Evolutionary conservation across 2,329 filamentous ascomycete genomes (phyloP).

Genomic region (Raffaelea arxii): DNA sequence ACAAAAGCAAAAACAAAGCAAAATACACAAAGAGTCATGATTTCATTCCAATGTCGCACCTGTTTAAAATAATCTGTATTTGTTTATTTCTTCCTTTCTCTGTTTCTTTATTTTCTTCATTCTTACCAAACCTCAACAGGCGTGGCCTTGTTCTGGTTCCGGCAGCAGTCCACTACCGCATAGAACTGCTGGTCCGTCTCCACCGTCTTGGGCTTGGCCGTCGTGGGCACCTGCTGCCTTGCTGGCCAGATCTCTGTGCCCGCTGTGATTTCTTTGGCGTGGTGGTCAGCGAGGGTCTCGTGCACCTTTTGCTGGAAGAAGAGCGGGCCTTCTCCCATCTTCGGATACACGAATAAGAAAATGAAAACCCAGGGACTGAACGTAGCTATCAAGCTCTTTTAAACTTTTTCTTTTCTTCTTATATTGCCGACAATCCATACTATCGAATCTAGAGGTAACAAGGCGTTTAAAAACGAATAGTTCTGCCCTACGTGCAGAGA

Average conservation of each 20-base stretch:
- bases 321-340: background rate
- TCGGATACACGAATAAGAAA: no score
- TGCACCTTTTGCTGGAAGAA: background rate
- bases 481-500: no score
- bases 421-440: no score
- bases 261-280: background rate
- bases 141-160: background rate
- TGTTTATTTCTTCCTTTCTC: background rate
- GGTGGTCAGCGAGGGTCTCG: background rate
- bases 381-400: no score
- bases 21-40: background rate
- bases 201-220: background rate
- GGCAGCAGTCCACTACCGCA: background rate
- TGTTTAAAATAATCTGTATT: background rate
- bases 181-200: background rate
- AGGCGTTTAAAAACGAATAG: no score
- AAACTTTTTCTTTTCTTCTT: no score
- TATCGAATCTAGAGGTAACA: no score
- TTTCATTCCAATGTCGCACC: background rate
- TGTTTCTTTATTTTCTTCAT: no score
- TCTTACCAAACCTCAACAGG: no score
- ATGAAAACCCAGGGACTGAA: no score
- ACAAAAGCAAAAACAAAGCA: background rate
- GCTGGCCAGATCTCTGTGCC: background rate
- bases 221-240: background rate